Percentiles rank a stretch among this genome's conserved stretches.
phyloP scores from a whole-genome alignment of 176 grass and related monocot species.

The Hyparrhenia diplandra region DNA sequence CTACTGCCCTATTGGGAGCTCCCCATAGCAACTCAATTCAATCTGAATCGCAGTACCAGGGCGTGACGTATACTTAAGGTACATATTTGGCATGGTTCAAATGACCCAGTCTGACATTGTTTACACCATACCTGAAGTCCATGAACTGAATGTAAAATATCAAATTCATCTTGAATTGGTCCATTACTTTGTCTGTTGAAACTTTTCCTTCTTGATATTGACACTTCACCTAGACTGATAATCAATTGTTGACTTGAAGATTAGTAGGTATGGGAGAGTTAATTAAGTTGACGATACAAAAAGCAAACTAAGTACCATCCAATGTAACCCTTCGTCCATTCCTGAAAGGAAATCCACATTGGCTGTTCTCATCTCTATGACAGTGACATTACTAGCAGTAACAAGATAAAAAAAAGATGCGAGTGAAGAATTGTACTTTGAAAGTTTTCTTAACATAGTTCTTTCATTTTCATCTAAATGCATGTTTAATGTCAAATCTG shows the following conservation, averaged over 20 bases:
- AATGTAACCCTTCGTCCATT: background rate
- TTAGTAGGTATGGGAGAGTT: background rate
- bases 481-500: background rate
- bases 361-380: background rate
- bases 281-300: background rate
- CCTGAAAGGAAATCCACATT: background rate
- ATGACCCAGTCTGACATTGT: background rate
- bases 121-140: background rate
- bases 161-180: background rate
- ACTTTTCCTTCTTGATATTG: background rate
- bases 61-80: background rate
- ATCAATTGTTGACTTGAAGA: background rate
- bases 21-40: background rate
- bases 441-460: background rate
- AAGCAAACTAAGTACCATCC: background rate
- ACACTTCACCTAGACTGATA: background rate
- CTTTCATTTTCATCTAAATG: background rate
- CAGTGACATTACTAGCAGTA: background rate
- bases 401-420: background rate
- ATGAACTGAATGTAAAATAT: background rate
- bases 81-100: background rate
- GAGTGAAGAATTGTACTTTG: background rate
- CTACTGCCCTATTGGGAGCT: background rate
- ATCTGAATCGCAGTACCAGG: background rate
- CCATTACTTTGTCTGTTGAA: background rate